These are phyloP conservation scores for barrel medic (Medicago truncatula) DNA, from an alignment of 306 rosid genomes.

Conservation along the genomic window MtrunA17r5.0-ANR NC_053048.1:25196001-25196500, in stretches of 20 bases:
- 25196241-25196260: not conserved
- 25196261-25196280: conserved; percentile 76
- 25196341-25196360: conserved; percentile 96
- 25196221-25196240: conserved; percentile 14
- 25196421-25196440: conserved; percentile 1
- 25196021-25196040: conserved; percentile 99
- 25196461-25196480: conserved; percentile 99
- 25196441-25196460: conserved; percentile 38
- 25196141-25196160: conserved; percentile 93
- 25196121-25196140: conserved; percentile 80
- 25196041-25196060: conserved; percentile 68
- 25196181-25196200: conserved; percentile 66
- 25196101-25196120: conserved; percentile 1
- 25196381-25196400: conserved; percentile 47
- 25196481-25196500: conserved; percentile 98
- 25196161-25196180: conserved; percentile 89
- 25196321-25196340: conserved; percentile 95
- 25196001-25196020: conserved; percentile 97
- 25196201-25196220: conserved; percentile 1
- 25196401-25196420: conserved; percentile 18
- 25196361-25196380: conserved; percentile 88
- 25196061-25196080: conserved; percentile 21
- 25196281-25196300: conserved; percentile 89
- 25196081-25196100: not conserved
- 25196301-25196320: conserved; percentile 93